These are phyloP conservation scores for Lachnellula subtilissima DNA, from an alignment of 2,329 filamentous ascomycete species.

Conservation along the genomic window DNA sequence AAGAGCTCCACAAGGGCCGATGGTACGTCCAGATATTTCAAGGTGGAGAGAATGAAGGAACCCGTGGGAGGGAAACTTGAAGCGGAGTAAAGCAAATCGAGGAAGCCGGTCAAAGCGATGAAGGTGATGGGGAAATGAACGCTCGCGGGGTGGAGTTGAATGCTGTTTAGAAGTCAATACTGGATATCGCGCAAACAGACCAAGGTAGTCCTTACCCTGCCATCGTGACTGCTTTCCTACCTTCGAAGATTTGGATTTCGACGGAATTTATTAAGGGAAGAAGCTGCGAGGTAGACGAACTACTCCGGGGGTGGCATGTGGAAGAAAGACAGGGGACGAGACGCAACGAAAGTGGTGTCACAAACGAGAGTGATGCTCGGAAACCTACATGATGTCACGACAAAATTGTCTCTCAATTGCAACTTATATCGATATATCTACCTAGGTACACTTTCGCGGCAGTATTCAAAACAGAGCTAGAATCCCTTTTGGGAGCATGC, in stretches of 20 bases:
- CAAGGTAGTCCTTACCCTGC: background rate
- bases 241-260: background rate
- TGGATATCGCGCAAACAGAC: background rate
- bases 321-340: too few species aligned
- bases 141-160: conserved; percentile 15
- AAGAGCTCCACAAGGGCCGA: conserved; percentile 1
- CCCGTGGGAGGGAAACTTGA: background rate
- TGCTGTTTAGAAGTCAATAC: background rate
- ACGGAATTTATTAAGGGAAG: conserved; percentile 12
- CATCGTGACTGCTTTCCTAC: background rate
- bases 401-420: too few species aligned
- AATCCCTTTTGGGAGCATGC: too few species aligned
- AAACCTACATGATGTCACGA: background rate
- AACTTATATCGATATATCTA: background rate
- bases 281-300: background rate
- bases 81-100: conserved; percentile 9
- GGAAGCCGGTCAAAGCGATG: conserved; percentile 5
- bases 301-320: conserved; percentile 9
- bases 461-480: too few species aligned
- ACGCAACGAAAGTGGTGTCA: too few species aligned
- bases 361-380: too few species aligned
- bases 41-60: background rate
- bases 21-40: background rate
- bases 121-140: conserved; percentile 17
- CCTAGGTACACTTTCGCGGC: background rate